Conservation (phyloP, 768 basidiomycete species). For the Naematelia encephala region DNA sequence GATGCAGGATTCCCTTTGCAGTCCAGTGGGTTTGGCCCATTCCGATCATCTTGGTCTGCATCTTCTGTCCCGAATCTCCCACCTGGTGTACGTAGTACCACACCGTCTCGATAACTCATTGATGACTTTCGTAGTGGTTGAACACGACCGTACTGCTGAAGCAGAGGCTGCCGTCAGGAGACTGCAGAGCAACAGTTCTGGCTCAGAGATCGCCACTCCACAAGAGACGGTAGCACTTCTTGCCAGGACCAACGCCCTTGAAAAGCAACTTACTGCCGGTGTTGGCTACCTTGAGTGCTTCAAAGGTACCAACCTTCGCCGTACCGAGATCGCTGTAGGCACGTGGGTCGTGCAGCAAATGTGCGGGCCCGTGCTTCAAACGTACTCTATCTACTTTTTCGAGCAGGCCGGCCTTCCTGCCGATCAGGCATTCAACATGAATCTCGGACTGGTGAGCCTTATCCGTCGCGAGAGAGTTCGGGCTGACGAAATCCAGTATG, state of each 20-base stretch:
- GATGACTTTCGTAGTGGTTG: slow-evolving; percentile 45
- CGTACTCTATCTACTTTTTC: slow-evolving; percentile 35
- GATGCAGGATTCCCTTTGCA: slow-evolving; percentile 22
- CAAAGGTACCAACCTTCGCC: slow-evolving; percentile 40
- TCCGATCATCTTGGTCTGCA: slow-evolving; percentile 31
- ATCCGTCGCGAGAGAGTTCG: no score
- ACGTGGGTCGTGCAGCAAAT: slow-evolving; percentile 33
- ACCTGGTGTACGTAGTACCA: no score
- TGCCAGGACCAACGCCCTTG: slow-evolving; percentile 37
- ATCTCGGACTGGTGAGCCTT: no score
- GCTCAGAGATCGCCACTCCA: no score
- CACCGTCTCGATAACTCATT: no score
- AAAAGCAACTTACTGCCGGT: slow-evolving; percentile 18
- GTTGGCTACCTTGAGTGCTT: slow-evolving; percentile 48
- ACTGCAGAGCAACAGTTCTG: slow-evolving; percentile 25
- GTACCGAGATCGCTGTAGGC: slow-evolving; percentile 54
- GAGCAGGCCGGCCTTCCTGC: slow-evolving; percentile 38
- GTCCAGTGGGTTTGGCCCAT: slow-evolving; percentile 42
- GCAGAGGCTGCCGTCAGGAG: slow-evolving; percentile 21
- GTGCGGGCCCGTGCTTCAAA: slow-evolving; percentile 11
- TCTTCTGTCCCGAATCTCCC: slow-evolving; percentile 46
- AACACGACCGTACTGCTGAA: slow-evolving; percentile 28
- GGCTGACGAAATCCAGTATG: no score
- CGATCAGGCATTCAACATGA: slow-evolving; percentile 30
- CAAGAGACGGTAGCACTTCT: no score